Percentiles rank a stretch among this genome's conserved stretches.
phyloP scores from a whole-genome alignment of 2,329 filamentous ascomycete species.

The Claviceps pazoutovae region DNA sequence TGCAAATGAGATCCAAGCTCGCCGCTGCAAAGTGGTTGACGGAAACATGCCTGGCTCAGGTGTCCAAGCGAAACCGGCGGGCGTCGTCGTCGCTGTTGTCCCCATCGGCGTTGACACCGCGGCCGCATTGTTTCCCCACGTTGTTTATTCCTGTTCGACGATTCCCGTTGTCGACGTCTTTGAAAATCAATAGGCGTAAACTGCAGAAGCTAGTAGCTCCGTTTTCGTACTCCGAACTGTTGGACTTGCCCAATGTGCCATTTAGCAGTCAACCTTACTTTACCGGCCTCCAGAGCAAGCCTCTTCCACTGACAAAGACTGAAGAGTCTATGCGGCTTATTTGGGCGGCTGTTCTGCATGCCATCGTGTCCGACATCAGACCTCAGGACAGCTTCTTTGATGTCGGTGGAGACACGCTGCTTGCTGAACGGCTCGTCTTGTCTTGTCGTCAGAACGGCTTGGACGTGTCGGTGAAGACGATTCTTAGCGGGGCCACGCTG shows the following conservation, averaged over 20 bases:
- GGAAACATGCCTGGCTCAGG: slow-evolving; percentile 25
- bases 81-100: slow-evolving; percentile 15
- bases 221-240: slow-evolving; percentile 28
- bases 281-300: slow-evolving; percentile 26
- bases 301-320: slow-evolving; percentile 31
- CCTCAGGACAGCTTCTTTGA: slow-evolving; percentile 30
- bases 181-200: slow-evolving; percentile 35
- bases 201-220: slow-evolving; percentile 31
- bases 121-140: slow-evolving; percentile 28
- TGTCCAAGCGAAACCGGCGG: slow-evolving; percentile 1
- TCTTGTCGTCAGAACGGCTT: slow-evolving; percentile 30
- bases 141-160: slow-evolving; percentile 34
- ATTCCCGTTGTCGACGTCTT: slow-evolving; percentile 33
- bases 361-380: slow-evolving; percentile 26
- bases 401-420: slow-evolving; percentile 31
- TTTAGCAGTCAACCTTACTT: slow-evolving; percentile 19
- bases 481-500: slow-evolving; percentile 27
- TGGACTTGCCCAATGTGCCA: slow-evolving; percentile 21
- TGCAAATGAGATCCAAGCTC: slow-evolving; percentile 27
- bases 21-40: slow-evolving; percentile 30
- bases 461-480: slow-evolving; percentile 25
- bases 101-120: slow-evolving; percentile 14
- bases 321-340: slow-evolving; percentile 34
- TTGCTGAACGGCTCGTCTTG: slow-evolving; percentile 30
- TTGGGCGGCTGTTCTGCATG: slow-evolving; percentile 30